phyloP scores from a whole-genome alignment of 2,329 filamentous ascomycete species.

The Colletotrichum scovillei region DNA sequence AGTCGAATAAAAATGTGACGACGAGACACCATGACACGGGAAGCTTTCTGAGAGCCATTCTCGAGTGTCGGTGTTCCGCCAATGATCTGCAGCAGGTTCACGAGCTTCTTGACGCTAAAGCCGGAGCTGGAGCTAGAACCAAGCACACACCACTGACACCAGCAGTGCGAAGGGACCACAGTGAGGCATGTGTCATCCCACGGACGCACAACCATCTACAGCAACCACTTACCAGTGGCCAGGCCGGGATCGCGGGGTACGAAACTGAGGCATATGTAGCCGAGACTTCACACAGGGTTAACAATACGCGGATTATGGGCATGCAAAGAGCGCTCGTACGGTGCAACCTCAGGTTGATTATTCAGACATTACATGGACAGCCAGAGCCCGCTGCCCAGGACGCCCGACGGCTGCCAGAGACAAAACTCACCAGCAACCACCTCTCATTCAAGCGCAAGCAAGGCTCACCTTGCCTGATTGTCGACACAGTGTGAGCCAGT shows the following conservation, averaged over 20 bases:
- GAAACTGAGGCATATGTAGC: background rate
- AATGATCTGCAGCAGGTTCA: background rate
- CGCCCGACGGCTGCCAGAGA: background rate
- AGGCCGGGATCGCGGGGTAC: constrained; percentile 6
- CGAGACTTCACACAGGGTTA: constrained; percentile 8
- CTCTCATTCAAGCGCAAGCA: background rate
- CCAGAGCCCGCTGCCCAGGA: no score
- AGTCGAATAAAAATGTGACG: background rate
- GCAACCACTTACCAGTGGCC: background rate
- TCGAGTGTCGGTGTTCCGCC: background rate
- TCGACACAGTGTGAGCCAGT: constrained; percentile 30
- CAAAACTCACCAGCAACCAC: background rate
- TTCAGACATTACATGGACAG: background rate
- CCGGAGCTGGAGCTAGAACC: background rate
- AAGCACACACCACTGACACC: background rate
- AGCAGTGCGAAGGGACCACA: constrained; percentile 2
- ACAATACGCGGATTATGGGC: constrained; percentile 11
- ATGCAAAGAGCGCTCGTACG: background rate
- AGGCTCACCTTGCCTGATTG: background rate
- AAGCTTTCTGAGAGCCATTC: background rate
- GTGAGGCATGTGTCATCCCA: constrained; percentile 24
- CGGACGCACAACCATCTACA: constrained; percentile 7
- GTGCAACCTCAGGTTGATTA: background rate
- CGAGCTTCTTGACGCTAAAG: background rate
- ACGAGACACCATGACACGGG: constrained; percentile 1